A percentile compares a stretch with the other conserved stretches of the same genome.
These are phyloP conservation scores for Lipomyces lipofer DNA, from an alignment of 805 yeast species.

Conservation along the genomic window DNA sequence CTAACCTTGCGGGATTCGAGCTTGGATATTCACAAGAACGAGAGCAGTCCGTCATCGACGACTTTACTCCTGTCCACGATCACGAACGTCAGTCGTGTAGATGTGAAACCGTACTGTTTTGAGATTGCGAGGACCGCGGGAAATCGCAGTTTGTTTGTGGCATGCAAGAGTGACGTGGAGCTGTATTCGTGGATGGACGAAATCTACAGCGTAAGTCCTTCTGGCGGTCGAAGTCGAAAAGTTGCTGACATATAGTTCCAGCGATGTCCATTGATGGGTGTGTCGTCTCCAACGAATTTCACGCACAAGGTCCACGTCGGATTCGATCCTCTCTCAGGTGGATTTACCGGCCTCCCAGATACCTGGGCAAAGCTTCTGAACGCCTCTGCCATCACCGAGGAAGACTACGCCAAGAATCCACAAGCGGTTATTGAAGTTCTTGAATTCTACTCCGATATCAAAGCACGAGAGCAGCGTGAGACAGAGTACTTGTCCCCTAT, in stretches of 20 bases:
- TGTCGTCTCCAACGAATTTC: slow-evolving; percentile 90
- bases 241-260: background rate
- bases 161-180: slow-evolving; percentile 77
- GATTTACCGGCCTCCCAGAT: slow-evolving; percentile 86
- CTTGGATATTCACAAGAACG: slow-evolving; percentile 65
- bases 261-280: slow-evolving; percentile 49
- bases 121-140: slow-evolving; percentile 56
- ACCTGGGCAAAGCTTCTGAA: slow-evolving; percentile 86
- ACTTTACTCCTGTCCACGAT: slow-evolving; percentile 54
- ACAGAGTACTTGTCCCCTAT: slow-evolving; percentile 23
- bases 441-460: slow-evolving; percentile 59
- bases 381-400: slow-evolving; percentile 83
- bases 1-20: slow-evolving; percentile 74
- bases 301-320: slow-evolving; percentile 97
- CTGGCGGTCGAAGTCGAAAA: background rate
- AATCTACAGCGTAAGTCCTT: slow-evolving; percentile 46
- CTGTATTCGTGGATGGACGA: slow-evolving; percentile 89
- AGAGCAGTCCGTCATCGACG: slow-evolving; percentile 15
- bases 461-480: slow-evolving; percentile 30
- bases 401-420: slow-evolving; percentile 88
- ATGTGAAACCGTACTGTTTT: slow-evolving; percentile 74
- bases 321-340: slow-evolving; percentile 77
- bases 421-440: slow-evolving; percentile 92
- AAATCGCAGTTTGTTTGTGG: slow-evolving; percentile 61
- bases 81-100: slow-evolving; percentile 64